Conservation (phyloP, 805 yeast genomes). For the Candida tibetensis region DNA sequence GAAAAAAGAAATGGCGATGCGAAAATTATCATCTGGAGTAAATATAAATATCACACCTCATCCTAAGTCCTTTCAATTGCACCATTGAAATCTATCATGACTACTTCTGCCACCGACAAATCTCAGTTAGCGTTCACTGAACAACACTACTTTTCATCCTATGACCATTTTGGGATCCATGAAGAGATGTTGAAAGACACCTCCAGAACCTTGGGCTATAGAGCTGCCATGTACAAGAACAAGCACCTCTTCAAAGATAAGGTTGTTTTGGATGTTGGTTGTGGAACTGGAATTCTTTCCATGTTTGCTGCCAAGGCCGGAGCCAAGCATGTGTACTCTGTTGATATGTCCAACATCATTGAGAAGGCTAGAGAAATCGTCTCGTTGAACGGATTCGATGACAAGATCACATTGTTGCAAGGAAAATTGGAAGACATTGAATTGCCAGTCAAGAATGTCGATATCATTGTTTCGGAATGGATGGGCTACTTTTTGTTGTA, state of each 20-base stretch:
- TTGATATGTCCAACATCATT: slow-evolving; percentile 95
- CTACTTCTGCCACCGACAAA: slow-evolving; percentile 58
- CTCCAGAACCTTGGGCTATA: slow-evolving; percentile 85
- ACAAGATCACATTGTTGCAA: slow-evolving; percentile 81
- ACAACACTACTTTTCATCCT: slow-evolving; percentile 92
- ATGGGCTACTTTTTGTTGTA: slow-evolving; percentile 97
- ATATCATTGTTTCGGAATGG: slow-evolving; percentile 96
- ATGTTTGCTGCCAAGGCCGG: slow-evolving; percentile 99
- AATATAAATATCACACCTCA: too few species aligned
- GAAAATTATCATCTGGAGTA: not conserved
- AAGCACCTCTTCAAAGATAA: slow-evolving; percentile 87
- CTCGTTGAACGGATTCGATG: slow-evolving; percentile 75
- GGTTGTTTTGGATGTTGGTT: slow-evolving; percentile 94
- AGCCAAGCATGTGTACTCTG: slow-evolving; percentile 95
- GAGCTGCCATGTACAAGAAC: slow-evolving; percentile 90
- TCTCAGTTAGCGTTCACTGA: slow-evolving; percentile 64
- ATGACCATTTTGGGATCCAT: slow-evolving; percentile 96
- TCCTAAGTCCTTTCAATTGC: too few species aligned
- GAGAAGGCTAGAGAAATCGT: slow-evolving; percentile 93
- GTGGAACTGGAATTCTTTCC: slow-evolving; percentile 97
- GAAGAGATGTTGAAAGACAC: slow-evolving; percentile 98
- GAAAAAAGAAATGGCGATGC: slow-evolving; percentile 1
- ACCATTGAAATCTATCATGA: slow-evolving; percentile 4
- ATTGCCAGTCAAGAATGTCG: slow-evolving; percentile 84
- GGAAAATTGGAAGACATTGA: slow-evolving; percentile 93